These are phyloP conservation scores for Paspalum notatum DNA, from an alignment of 176 grass and related monocot genomes.

Conservation along the genomic window DNA sequence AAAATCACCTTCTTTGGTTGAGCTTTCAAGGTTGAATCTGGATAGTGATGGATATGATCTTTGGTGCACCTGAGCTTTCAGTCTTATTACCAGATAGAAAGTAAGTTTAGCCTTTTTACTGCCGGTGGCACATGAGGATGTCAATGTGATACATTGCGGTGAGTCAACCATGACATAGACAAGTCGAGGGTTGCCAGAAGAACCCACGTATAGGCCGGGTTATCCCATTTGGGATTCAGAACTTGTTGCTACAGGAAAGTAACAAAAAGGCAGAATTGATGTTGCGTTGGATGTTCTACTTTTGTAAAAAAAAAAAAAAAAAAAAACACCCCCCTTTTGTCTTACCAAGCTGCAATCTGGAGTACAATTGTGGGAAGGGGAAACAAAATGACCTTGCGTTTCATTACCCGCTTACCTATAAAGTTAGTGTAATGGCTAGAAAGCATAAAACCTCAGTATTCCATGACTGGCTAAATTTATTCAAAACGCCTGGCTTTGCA, in stretches of 20 bases:
- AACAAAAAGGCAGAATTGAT: neutral
- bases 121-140: slow-evolving; percentile 36
- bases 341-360: neutral
- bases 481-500: neutral
- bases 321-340: neutral
- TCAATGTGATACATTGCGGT: neutral
- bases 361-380: neutral
- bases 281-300: neutral
- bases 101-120: slow-evolving; percentile 26
- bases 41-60: slow-evolving; percentile 29
- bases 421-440: neutral
- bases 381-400: neutral
- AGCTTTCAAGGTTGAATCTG: slow-evolving; percentile 14
- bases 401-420: neutral
- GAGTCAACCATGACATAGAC: slow-evolving; percentile 12
- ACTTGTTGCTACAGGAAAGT: neutral
- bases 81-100: slow-evolving; percentile 41
- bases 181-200: neutral
- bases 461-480: neutral
- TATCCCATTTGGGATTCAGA: neutral
- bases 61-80: slow-evolving; percentile 24
- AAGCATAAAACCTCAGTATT: neutral
- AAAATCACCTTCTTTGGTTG: slow-evolving; percentile 44
- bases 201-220: neutral
- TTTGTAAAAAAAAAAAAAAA: neutral